phyloP scores from a whole-genome alignment of 2,329 filamentous ascomycete genomes.

The Pseudogymnoascus sp. region DNA sequence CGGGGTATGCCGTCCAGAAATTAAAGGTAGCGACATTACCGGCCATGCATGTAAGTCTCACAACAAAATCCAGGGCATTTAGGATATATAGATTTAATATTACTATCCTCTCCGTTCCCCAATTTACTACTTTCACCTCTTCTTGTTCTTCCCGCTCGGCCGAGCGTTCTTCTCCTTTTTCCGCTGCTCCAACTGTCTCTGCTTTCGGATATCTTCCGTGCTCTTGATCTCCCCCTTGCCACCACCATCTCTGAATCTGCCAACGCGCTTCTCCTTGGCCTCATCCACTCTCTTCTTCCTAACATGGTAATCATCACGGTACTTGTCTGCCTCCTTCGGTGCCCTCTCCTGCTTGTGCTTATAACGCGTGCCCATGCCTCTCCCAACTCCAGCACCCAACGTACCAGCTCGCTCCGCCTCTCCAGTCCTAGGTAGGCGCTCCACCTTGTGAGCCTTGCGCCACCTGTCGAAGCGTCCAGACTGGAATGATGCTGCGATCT shows the following conservation, averaged over 20 bases:
- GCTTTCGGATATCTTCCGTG: slow-evolving; percentile 76
- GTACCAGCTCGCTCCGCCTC: slow-evolving; percentile 57
- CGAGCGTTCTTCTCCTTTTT: slow-evolving; percentile 81
- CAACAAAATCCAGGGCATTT: background rate
- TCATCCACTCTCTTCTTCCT: slow-evolving; percentile 85
- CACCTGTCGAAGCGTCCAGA: slow-evolving; percentile 89
- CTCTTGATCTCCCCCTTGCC: slow-evolving; percentile 74
- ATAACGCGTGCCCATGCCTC: slow-evolving; percentile 50
- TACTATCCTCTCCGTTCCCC: background rate
- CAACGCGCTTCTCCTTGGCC: slow-evolving; percentile 75
- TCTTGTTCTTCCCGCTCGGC: slow-evolving; percentile 51
- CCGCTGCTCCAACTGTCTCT: slow-evolving; percentile 67
- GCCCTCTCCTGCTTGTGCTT: slow-evolving; percentile 82
- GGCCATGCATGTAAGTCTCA: background rate
- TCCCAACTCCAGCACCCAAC: slow-evolving; percentile 27
- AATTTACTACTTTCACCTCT: background rate
- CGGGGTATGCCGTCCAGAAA: background rate
- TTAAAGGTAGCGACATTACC: background rate
- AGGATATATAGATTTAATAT: slow-evolving; percentile 3
- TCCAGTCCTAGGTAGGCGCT: slow-evolving; percentile 70
- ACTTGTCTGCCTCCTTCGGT: slow-evolving; percentile 90
- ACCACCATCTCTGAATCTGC: slow-evolving; percentile 62
- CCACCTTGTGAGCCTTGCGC: slow-evolving; percentile 78
- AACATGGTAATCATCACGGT: slow-evolving; percentile 79
- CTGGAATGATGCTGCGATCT: slow-evolving; percentile 90